phyloP scores from a whole-genome alignment of 1,139 yeast species.

The Debaryomyces sp. region DNA sequence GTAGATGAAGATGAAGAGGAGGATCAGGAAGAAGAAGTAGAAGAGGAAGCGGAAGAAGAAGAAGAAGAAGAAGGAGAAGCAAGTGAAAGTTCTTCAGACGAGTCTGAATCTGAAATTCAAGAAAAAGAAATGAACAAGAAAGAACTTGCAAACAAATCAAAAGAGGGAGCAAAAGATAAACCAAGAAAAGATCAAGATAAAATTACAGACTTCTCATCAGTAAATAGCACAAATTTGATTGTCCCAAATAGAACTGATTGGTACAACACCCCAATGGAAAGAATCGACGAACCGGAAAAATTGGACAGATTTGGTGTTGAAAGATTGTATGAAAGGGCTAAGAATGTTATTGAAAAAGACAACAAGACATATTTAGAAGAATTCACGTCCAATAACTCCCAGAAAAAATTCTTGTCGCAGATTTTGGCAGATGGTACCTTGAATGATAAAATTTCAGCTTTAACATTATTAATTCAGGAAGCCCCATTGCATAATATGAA shows the following conservation, averaged over 20 bases:
- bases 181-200: slow-evolving; percentile 35
- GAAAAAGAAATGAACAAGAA: slow-evolving; percentile 16
- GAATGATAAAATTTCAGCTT: slow-evolving; percentile 92
- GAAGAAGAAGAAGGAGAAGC: slow-evolving; percentile 15
- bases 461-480: slow-evolving; percentile 89
- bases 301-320: slow-evolving; percentile 54
- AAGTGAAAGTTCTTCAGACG: neutral
- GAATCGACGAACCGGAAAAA: slow-evolving; percentile 44
- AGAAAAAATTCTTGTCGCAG: slow-evolving; percentile 86
- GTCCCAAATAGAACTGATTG: slow-evolving; percentile 74
- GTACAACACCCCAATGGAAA: slow-evolving; percentile 53
- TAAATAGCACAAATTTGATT: slow-evolving; percentile 56
- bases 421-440: slow-evolving; percentile 91
- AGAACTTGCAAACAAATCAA: slow-evolving; percentile 7
- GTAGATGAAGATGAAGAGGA: slow-evolving; percentile 23
- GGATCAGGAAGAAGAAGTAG: slow-evolving; percentile 23
- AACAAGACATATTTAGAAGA: slow-evolving; percentile 74
- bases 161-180: slow-evolving; percentile 6
- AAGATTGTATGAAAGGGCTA: slow-evolving; percentile 66
- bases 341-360: slow-evolving; percentile 66
- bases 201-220: slow-evolving; percentile 55
- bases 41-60: slow-evolving; percentile 12
- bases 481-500: slow-evolving; percentile 90
- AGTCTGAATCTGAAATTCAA: slow-evolving; percentile 8
- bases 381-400: slow-evolving; percentile 79